Base-by-base conservation (phyloP, 2,329 filamentous ascomycete species). In the Alternaria longipes region DNA sequence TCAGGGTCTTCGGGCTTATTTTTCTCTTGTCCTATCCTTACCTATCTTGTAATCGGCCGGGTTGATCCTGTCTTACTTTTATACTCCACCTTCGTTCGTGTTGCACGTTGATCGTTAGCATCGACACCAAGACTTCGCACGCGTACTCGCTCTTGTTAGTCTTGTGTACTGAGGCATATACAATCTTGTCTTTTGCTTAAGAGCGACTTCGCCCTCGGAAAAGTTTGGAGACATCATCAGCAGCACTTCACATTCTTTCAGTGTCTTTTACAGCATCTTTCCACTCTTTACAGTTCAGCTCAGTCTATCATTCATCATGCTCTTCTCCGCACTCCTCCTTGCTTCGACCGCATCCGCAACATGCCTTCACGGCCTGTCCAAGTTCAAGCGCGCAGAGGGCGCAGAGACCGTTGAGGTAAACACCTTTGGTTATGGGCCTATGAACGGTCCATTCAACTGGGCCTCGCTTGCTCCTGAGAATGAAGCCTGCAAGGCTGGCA, bases 401-500 rank as follows among this genome's bases (percentile, higher is more conserved):
- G 65, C 67, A 32, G 71, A 71, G 5, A 34, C 30, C 7, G 75
- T 74, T 5, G 64, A 69, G 22, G 71, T 81, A 32, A 76, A 51
- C 64, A 74, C n/a, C 8, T 84, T 82, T 59, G 80, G 79, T 44
- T 84, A 83, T 71, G 78, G 77, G 32, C 78, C 78, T 50, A 55
- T 73, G 5, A 68, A 76, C 40, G 85, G 85, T 6, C 85, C 86
- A 0, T 75, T 85, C 56, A 84, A 84, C 74, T 88, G 85, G 86
- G 80, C 82, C 38, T 76, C 75, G 5, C 76, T 87, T 26, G 73
- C 80, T 49, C 54, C 70, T 16, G 75, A 77, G 16, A 86, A 86
- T 72, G 70, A 72, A 9, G 72, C 78, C 11, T 88, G 86, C 71
- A 81, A 81, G 40, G 75, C 71, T 3, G 85, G 86, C 36, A 79